A percentile compares a stretch with the other conserved stretches of the same genome.
phyloP scores from a whole-genome alignment of 2,329 filamentous ascomycete genomes.

The Penicillium sclerotiorum region DNA sequence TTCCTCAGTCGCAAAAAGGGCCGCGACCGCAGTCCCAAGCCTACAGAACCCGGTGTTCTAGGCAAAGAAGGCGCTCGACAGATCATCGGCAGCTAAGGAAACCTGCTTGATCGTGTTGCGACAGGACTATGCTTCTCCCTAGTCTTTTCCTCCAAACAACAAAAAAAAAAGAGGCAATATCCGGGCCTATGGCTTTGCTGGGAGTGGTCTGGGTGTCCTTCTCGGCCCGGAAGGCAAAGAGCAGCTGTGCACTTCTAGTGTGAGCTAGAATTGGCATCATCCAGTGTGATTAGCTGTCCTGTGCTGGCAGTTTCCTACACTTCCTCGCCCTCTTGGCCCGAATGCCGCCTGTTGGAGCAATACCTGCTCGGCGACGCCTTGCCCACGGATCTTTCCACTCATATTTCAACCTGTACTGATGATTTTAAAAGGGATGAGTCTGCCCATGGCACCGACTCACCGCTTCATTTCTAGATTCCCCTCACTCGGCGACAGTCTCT shows the following conservation, averaged over 20 bases:
- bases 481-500: constrained; percentile 19
- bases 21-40: constrained; percentile 87
- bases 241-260: not conserved
- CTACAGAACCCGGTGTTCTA: constrained; percentile 87
- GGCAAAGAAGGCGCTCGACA: constrained; percentile 93
- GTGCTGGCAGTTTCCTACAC: too few species aligned
- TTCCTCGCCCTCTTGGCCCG: not conserved
- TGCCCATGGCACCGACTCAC: constrained; percentile 13
- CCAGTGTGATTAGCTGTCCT: not conserved
- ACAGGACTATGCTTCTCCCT: not conserved
- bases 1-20: constrained; percentile 90
- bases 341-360: not conserved
- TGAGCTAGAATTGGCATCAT: not conserved
- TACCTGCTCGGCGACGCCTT: not conserved
- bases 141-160: too few species aligned
- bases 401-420: constrained; percentile 7
- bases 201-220: too few species aligned
- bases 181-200: too few species aligned
- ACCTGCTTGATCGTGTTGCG: not conserved
- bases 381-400: not conserved
- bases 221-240: too few species aligned
- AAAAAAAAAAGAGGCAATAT: too few species aligned
- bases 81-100: constrained; percentile 68
- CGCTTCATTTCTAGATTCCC: constrained; percentile 28
- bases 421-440: constrained; percentile 10